phyloP scores from a whole-genome alignment of 805 yeast species.

The Wickerhamiella occidentalis region DNA sequence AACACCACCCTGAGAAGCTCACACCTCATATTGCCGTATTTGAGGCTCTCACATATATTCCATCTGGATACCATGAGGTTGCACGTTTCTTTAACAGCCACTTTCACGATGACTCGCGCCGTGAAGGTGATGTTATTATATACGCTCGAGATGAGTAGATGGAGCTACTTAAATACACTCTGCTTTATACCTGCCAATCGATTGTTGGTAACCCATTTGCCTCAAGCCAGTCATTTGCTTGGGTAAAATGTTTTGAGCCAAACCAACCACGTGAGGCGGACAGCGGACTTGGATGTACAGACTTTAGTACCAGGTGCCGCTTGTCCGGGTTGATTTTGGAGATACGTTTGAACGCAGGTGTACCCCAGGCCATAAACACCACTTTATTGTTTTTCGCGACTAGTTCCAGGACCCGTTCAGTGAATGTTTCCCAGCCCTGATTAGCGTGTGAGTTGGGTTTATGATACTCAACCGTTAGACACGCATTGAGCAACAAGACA shows the following conservation, averaged over 20 bases:
- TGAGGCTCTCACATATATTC: slow-evolving; percentile 43
- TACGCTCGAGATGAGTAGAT: slow-evolving; percentile 26
- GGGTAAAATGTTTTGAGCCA: slow-evolving; percentile 56
- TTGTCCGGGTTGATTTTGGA: slow-evolving; percentile 29
- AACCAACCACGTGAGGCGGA: slow-evolving; percentile 85
- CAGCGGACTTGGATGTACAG: slow-evolving; percentile 92
- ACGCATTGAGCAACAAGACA: slow-evolving; percentile 74
- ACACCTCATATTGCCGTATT: slow-evolving; percentile 46
- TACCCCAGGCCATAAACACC: slow-evolving; percentile 72
- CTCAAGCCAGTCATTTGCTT: slow-evolving; percentile 67
- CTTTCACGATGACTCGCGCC: slow-evolving; percentile 75
- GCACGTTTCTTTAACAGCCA: slow-evolving; percentile 60
- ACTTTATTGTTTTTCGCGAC: slow-evolving; percentile 34
- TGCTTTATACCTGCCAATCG: slow-evolving; percentile 42
- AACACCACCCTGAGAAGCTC: slow-evolving; percentile 32
- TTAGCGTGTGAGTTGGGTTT: slow-evolving; percentile 85
- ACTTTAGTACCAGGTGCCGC: slow-evolving; percentile 40
- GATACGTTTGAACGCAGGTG: slow-evolving; percentile 56
- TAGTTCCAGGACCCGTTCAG: slow-evolving; percentile 55
- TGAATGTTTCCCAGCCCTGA: slow-evolving; percentile 86
- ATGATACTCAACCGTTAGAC: slow-evolving; percentile 85
- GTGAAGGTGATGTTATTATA: slow-evolving; percentile 67
- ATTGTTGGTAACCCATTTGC: slow-evolving; percentile 38
- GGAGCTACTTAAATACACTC: no score
- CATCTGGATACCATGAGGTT: slow-evolving; percentile 31